Percentiles rank a stretch among this genome's conserved stretches.
Conservation (phyloP, 148 eudicot genomes). For the Vaccinium vitisidaea region DNA sequence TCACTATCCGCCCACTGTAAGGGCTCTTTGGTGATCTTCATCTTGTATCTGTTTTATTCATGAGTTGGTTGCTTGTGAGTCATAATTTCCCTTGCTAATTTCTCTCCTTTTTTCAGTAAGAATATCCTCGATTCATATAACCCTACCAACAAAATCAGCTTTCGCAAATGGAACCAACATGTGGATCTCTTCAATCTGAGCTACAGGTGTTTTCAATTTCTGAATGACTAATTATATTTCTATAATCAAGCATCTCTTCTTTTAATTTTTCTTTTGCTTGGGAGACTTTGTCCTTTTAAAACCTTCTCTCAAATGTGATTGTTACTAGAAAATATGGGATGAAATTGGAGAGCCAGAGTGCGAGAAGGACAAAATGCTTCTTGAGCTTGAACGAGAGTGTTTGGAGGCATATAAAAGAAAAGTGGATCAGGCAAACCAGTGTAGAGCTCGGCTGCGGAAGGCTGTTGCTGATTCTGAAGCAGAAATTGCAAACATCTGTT, state of each 20-base stretch:
- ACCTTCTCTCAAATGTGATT: not conserved
- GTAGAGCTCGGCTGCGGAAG: conserved; percentile 60
- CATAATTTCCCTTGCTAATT: no score
- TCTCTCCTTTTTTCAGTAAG: conserved; percentile 9
- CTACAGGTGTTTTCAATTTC: conserved; percentile 52
- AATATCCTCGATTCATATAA: conserved; percentile 15
- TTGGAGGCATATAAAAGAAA: conserved; percentile 66
- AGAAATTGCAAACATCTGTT: conserved; percentile 61
- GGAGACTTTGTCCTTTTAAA: not conserved
- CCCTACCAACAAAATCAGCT: conserved; percentile 32
- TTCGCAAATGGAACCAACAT: conserved; percentile 54
- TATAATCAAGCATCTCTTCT: not conserved
- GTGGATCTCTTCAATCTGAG: conserved; percentile 58
- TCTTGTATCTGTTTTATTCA: not conserved
- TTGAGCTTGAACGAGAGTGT: conserved; percentile 76
- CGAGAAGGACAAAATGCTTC: conserved; percentile 66
- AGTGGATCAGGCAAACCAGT: conserved; percentile 70
- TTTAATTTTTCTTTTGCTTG: not conserved
- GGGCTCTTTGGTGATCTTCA: conserved; percentile 3
- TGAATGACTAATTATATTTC: not conserved
- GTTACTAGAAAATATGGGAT: conserved; percentile 80
- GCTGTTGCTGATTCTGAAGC: conserved; percentile 74
- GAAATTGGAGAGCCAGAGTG: conserved; percentile 74
- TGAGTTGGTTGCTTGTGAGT: not conserved
- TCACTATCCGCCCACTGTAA: not conserved